A percentile compares a stretch with the other conserved stretches of the same genome.
These are phyloP conservation scores for Podospora sp. DNA, from an alignment of 495 filamentous ascomycete species.

Conservation along the genomic window DNA sequence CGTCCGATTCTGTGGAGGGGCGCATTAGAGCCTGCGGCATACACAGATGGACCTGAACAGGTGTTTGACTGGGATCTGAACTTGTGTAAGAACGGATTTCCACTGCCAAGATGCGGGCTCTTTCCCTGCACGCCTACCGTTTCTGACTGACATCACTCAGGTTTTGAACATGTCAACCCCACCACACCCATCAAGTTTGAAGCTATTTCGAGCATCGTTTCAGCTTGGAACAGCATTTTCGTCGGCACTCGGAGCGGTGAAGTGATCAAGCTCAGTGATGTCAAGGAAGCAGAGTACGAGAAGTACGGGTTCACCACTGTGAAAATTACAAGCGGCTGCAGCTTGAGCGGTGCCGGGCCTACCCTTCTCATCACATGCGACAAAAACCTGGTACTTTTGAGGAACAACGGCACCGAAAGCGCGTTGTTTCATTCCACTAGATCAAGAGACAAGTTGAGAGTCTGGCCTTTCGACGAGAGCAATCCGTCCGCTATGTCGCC, in stretches of 20 bases:
- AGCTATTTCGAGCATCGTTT: slow-evolving; percentile 42
- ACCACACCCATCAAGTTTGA: slow-evolving; percentile 19
- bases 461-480: slow-evolving; percentile 47
- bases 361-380: slow-evolving; percentile 37
- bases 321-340: slow-evolving; percentile 23
- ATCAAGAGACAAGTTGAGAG: slow-evolving; percentile 27
- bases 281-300: slow-evolving; percentile 21
- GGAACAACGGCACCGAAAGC: background rate
- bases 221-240: slow-evolving; percentile 27
- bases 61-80: background rate
- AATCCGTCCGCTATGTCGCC: slow-evolving; percentile 33
- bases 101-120: background rate
- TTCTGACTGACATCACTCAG: background rate
- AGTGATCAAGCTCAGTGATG: slow-evolving; percentile 39
- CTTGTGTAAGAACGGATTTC: background rate
- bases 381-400: slow-evolving; percentile 27
- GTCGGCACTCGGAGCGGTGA: slow-evolving; percentile 50
- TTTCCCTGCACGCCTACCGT: background rate
- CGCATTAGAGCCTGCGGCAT: slow-evolving; percentile 16
- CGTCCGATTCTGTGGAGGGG: slow-evolving; percentile 33
- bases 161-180: background rate
- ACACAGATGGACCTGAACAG: background rate
- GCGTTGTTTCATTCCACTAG: background rate
- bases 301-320: slow-evolving; percentile 34
- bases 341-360: slow-evolving; percentile 8